These are phyloP conservation scores for Fusarium virguliforme DNA, from an alignment of 2,329 filamentous ascomycete genomes.

Conservation along the genomic window DNA sequence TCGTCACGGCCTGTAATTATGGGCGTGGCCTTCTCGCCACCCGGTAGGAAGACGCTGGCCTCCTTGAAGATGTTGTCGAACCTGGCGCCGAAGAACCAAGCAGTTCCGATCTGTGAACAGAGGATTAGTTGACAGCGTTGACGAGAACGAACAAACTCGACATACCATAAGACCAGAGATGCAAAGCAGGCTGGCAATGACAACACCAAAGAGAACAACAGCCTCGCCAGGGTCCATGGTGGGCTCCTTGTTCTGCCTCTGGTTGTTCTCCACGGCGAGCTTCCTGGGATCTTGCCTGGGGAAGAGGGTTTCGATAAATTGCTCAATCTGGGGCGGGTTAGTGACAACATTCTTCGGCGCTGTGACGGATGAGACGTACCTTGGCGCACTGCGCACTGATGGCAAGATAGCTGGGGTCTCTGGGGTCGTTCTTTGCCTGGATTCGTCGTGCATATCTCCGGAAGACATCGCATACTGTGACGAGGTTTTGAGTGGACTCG, in stretches of 20 bases:
- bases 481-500: conserved; percentile 92
- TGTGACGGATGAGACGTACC: conserved; percentile 62
- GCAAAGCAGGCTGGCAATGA: conserved; percentile 78
- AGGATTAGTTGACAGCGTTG: conserved; percentile 15
- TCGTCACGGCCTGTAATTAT: conserved; percentile 55
- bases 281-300: conserved; percentile 83
- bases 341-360: not conserved
- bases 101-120: conserved; percentile 76
- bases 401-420: conserved; percentile 91
- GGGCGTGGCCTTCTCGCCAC: conserved; percentile 45
- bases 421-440: conserved; percentile 93
- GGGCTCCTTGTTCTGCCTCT: conserved; percentile 60
- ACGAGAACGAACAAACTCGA: conserved; percentile 31
- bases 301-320: conserved; percentile 95
- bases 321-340: conserved; percentile 78
- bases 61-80: conserved; percentile 72
- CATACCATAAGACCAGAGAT: conserved; percentile 87
- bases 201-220: conserved; percentile 76
- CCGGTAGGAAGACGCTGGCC: conserved; percentile 45
- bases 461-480: conserved; percentile 86
- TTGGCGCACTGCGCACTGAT: conserved; percentile 93
- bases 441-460: conserved; percentile 84
- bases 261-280: conserved; percentile 61
- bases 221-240: conserved; percentile 72
- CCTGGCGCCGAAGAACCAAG: conserved; percentile 85